Base-by-base conservation (phyloP, 2,329 filamentous ascomycete species). In the Aspergillus novofumigatus region DNA sequence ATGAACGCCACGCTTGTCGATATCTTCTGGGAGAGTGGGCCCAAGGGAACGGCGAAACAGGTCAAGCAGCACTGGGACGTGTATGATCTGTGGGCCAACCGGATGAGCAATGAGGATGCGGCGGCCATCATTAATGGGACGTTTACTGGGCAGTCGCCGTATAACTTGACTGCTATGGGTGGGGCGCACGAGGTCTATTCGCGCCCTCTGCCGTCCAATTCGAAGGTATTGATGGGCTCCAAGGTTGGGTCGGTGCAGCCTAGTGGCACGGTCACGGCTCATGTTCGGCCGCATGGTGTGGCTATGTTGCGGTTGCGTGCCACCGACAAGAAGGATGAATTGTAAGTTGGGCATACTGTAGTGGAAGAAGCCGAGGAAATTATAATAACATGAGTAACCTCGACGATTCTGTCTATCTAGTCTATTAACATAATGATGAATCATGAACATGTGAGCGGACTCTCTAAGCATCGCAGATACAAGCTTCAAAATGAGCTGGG, bases 1-100 rank as follows among this genome's bases (percentile, higher is more conserved):
- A 77, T 85, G 78, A 80, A 79, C 55, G 80, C 78, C 20, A 78
- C 79, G 1, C 74, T 83, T 3, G 70, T 71, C 21, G 81, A 84
- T 44, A 79, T 85, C 54, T 84, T 84, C 68, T 67, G 79, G 51
- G 78, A 81, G 59, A 70, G 72, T 38, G 78, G 32, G 5, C 2
- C 32, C 14, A 17, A 17, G 14, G 32, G 32, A 17, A 38, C 32
- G 5, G 32, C 32, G 32, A 38, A 17, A 3, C 14, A 38, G 32
- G 14, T 38, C 14, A 38, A 17, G 4, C 32, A 38, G 32, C 14
- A 17, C 32, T 38, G 32, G 32, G 32, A 38, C 17, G 32, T 38
- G 3, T 38, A 38, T 17, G 32, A 38, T 38, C 14, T 38, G 32
- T 38, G 32, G 32, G 32, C 32, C 14, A 38, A 38, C 32, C 72